A percentile compares a stretch with the other conserved stretches of the same genome.
Conservation (phyloP, 2,329 filamentous ascomycete genomes). For the Lachnellula cervina region DNA sequence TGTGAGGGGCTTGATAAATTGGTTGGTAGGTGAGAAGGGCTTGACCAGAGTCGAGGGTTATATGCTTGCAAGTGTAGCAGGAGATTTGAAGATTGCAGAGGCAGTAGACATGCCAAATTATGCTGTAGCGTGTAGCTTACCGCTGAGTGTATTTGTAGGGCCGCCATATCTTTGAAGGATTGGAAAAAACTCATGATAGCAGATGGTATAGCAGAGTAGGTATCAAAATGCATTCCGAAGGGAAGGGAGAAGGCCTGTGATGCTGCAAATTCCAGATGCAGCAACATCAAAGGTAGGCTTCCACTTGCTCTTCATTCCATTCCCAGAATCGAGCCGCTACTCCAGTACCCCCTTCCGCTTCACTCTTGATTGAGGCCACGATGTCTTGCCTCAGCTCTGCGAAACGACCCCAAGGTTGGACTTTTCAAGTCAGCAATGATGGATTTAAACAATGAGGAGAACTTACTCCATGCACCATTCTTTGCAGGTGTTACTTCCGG, state of each 20-base stretch:
- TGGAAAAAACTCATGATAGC: too few species aligned
- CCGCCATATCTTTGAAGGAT: slow-evolving; percentile 12
- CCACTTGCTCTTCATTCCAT: slow-evolving; percentile 40
- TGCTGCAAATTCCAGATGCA: neutral
- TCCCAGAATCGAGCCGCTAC: slow-evolving; percentile 39
- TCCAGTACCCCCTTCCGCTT: slow-evolving; percentile 36
- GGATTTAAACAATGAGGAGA: neutral
- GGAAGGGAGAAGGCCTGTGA: neutral
- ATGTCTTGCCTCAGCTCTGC: slow-evolving; percentile 32
- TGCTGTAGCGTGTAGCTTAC: slow-evolving; percentile 45
- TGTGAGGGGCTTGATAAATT: slow-evolving; percentile 43
- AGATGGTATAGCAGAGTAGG: too few species aligned
- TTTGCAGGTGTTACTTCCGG: slow-evolving; percentile 24
- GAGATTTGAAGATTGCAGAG: slow-evolving; percentile 46
- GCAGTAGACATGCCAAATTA: slow-evolving; percentile 51
- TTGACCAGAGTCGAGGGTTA: slow-evolving; percentile 45
- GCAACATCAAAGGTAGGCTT: slow-evolving; percentile 8
- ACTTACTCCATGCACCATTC: slow-evolving; percentile 26
- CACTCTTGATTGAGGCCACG: slow-evolving; percentile 27
- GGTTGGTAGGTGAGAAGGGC: slow-evolving; percentile 43
- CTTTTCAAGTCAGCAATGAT: slow-evolving; percentile 15
- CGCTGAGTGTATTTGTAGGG: slow-evolving; percentile 42
- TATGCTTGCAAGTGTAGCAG: slow-evolving; percentile 47
- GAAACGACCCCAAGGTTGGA: slow-evolving; percentile 45
- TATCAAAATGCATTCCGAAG: neutral